phyloP scores from a whole-genome alignment of 257 asterid species.

The Solanum neorickii region DNA sequence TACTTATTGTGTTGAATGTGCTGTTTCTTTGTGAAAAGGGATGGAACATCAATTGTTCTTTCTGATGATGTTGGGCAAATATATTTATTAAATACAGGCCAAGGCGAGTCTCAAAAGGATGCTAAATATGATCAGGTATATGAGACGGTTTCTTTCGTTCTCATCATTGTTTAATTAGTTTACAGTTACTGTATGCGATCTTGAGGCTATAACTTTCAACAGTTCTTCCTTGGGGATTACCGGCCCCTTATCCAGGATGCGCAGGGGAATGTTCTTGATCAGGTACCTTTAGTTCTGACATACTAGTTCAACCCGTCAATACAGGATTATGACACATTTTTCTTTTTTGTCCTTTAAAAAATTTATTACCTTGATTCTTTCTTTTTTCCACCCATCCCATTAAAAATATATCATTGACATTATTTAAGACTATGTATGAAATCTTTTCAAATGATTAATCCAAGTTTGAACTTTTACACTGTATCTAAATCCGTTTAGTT shows the following conservation, averaged over 20 bases:
- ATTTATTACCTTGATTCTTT: background rate
- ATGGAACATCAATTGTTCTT: slow-evolving; percentile 96
- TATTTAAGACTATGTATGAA: background rate
- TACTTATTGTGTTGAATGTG: slow-evolving; percentile 1
- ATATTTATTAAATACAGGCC: slow-evolving; percentile 87
- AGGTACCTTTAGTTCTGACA: slow-evolving; percentile 32
- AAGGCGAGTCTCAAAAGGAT: slow-evolving; percentile 94
- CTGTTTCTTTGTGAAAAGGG: slow-evolving; percentile 48
- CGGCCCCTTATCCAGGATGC: slow-evolving; percentile 81
- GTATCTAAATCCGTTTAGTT: background rate
- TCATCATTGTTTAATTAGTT: background rate
- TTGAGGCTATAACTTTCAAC: slow-evolving; percentile 26
- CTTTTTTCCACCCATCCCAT: background rate
- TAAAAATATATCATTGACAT: background rate
- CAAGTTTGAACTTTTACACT: background rate
- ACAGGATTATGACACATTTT: background rate
- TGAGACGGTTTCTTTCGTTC: background rate
- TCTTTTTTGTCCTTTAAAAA: background rate
- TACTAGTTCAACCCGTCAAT: background rate
- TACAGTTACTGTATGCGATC: slow-evolving; percentile 1
- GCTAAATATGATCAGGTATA: slow-evolving; percentile 97
- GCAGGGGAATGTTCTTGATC: slow-evolving; percentile 81
- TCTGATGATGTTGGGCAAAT: slow-evolving; percentile 97
- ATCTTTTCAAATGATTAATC: background rate
- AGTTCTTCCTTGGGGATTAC: slow-evolving; percentile 99